These are phyloP conservation scores for Amylostereum areolatum DNA, from an alignment of 1,284 basidiomycete genomes.

Conservation along the genomic window DNA sequence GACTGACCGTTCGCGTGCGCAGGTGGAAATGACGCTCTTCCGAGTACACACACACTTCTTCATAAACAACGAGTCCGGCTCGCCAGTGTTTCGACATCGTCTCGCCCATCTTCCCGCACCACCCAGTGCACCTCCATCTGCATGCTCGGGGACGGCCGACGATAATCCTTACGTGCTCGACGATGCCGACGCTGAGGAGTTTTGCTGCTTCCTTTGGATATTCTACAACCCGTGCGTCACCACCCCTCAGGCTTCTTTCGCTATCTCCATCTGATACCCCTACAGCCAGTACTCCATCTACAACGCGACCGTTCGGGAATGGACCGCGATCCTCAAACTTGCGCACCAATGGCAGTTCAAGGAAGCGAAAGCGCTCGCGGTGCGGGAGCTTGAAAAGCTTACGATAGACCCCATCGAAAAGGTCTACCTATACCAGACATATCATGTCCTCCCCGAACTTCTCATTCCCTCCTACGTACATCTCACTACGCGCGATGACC, in stretches of 20 bases:
- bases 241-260: not conserved
- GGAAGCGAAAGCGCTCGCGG: slow-evolving; percentile 51
- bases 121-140: too few relatives aligned
- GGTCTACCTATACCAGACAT: slow-evolving; percentile 50
- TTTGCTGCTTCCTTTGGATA: slow-evolving; percentile 58
- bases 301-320: slow-evolving; percentile 44
- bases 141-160: too few relatives aligned
- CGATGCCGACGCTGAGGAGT: slow-evolving; percentile 40
- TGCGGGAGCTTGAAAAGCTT: slow-evolving; percentile 56
- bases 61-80: slow-evolving; percentile 60
- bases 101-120: slow-evolving; percentile 38
- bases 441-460: slow-evolving; percentile 44
- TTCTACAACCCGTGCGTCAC: slow-evolving; percentile 59
- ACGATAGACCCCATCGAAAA: slow-evolving; percentile 53
- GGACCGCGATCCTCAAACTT: slow-evolving; percentile 54
- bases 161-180: slow-evolving; percentile 46
- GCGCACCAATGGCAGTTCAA: slow-evolving; percentile 54
- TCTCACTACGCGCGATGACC: slow-evolving; percentile 47
- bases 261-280: slow-evolving; percentile 1
- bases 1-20: not conserved
- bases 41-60: slow-evolving; percentile 62
- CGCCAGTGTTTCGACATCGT: slow-evolving; percentile 40
- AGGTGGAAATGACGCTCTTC: slow-evolving; percentile 47
- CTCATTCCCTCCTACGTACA: slow-evolving; percentile 52
- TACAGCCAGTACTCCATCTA: slow-evolving; percentile 53